Evolutionary conservation across 345 rosid species (phyloP).

Genomic region (Ceriops zippeliana): DNA sequence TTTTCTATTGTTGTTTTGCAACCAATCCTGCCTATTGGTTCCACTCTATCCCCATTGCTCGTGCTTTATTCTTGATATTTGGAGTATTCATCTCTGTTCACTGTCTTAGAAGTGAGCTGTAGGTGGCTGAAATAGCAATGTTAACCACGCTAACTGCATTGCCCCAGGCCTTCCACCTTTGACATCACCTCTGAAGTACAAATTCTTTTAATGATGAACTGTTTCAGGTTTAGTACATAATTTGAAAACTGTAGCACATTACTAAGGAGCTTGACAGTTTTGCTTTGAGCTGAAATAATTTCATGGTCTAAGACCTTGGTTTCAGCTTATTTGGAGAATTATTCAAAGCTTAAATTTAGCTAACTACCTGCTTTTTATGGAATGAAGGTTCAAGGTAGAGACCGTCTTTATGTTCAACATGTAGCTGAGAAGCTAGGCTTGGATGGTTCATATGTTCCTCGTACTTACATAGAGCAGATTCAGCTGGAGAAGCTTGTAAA

Average conservation of each 20-base stretch:
- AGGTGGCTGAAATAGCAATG: neutral
- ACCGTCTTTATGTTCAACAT: conserved; percentile 61
- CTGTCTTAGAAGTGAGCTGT: too few species aligned
- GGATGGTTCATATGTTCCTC: conserved; percentile 88
- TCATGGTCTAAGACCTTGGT: neutral
- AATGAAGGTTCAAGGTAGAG: conserved; percentile 92
- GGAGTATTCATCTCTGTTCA: neutral
- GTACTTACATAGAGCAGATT: conserved; percentile 94
- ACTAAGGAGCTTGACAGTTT: neutral
- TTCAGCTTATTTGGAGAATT: neutral
- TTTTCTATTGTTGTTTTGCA: neutral
- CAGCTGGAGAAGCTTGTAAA: conserved; percentile 96
- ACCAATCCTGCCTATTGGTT: neutral
- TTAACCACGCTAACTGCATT: neutral
- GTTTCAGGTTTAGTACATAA: neutral
- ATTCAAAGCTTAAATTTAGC: conserved; percentile 11
- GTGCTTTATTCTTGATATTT: neutral
- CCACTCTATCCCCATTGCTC: neutral
- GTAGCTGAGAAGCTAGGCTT: conserved; percentile 77
- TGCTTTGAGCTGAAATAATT: neutral
- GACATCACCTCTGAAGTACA: neutral
- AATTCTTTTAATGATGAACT: too few species aligned
- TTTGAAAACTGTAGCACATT: neutral
- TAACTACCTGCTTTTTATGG: conserved; percentile 16
- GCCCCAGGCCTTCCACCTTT: neutral